Evolutionary conservation across 2,329 filamentous ascomycete species (phyloP), one percentile per base, ranked within the genome.

Genomic region (Trichoderma brevicompactum): DNA sequence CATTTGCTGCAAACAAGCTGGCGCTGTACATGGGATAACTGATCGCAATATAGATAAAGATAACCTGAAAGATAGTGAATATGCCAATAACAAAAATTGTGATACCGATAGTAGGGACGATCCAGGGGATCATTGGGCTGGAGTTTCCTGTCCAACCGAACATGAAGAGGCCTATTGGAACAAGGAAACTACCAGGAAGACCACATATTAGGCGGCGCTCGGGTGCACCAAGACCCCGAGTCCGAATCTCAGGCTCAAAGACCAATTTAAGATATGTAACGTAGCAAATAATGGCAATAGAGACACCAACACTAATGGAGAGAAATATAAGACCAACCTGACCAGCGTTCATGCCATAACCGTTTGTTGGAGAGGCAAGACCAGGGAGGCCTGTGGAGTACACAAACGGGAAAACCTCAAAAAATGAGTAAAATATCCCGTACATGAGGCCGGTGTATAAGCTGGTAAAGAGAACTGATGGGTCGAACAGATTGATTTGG

Each of bases 21-120:
- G 59, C 59, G 23, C 59, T 53, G 13, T 62, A 62, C 7, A 19
- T 41, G 10, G 59, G 59, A 44, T 62, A 62, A n/a, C 36, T 43
- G 9, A 52, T 41, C 13, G 49, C 46, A 3, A 53, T 53, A n/a
- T 62, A 62, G 6, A 53, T 44, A 23, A 52, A 53, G 46, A 53
- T 34, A 6, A 50, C 59, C 23, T 62, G 59, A 8, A 52, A 62
- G 23, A 53, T 41, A 28, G 43, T 19, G 3, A 62, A 52, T 15
- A 50, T 53, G 6, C 59, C 48, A 15, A 50, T 23, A 3, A 53
- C 48, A 32, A 53, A 41, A 13, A 53, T 62, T 9, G 36, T 44
- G 9, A 53, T 34, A 13, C 49, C 48, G 12, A 62, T 50, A 9
- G 49, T 50, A 8, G 48, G 59, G 19, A 62, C 59, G 9, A 53